A percentile compares a stretch with the other conserved stretches of the same genome.
These are phyloP conservation scores for Lyophyllum semitale DNA, from an alignment of 768 basidiomycete genomes.

Conservation along the genomic window DNA sequence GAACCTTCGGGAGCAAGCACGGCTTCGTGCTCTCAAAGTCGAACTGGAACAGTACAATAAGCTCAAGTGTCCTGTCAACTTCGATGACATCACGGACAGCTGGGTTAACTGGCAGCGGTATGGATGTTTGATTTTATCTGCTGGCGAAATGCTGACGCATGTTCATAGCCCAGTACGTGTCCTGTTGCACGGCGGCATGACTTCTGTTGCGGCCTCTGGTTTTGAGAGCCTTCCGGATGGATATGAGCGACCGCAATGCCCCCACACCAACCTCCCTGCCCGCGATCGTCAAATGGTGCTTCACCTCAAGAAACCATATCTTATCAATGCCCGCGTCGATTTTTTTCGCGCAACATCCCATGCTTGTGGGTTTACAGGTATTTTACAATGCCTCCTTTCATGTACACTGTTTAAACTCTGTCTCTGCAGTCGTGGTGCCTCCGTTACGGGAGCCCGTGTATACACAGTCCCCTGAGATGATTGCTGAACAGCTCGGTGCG, in stretches of 20 bases:
- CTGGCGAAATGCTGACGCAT: too few relatives aligned
- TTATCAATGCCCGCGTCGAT: background rate
- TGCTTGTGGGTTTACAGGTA: background rate
- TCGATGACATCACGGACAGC: too few relatives aligned
- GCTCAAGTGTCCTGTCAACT: too few relatives aligned
- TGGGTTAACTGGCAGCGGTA: too few relatives aligned
- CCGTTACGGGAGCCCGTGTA: background rate
- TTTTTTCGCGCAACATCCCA: constrained; percentile 5
- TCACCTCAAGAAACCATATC: background rate
- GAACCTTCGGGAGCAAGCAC: too few relatives aligned
- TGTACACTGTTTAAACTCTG: too few relatives aligned
- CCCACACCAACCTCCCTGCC: background rate
- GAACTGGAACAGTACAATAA: too few relatives aligned
- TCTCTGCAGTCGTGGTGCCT: background rate
- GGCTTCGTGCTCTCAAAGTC: too few relatives aligned
- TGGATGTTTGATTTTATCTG: too few relatives aligned
- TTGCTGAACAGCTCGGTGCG: background rate
- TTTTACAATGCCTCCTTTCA: background rate
- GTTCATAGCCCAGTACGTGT: too few relatives aligned
- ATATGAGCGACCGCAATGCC: background rate
- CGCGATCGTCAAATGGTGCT: background rate
- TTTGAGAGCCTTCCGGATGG: background rate
- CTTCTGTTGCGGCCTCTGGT: background rate
- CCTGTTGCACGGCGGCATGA: background rate
- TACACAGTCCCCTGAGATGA: background rate